A percentile compares a stretch with the other conserved stretches of the same genome.
Evolutionary conservation across 257 asterid genomes (phyloP).

Genomic region (Avicennia marina): DNA sequence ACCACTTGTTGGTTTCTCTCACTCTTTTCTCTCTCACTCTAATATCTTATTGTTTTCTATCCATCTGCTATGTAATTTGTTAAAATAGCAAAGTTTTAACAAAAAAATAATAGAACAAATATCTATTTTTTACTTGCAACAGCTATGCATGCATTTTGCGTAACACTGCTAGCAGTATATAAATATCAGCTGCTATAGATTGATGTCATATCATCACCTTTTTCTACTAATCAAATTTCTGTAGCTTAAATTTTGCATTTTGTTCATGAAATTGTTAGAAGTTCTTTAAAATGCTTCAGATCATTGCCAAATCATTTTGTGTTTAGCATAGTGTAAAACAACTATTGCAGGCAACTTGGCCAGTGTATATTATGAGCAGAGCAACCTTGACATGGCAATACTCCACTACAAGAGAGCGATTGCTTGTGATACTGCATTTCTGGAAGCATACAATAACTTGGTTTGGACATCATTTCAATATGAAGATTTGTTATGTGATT

Average conservation of each 20-base stretch:
- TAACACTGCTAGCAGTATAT: no score
- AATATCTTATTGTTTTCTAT: no score
- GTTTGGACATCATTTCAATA: constrained; percentile 32
- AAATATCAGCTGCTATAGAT: no score
- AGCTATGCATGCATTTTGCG: no score
- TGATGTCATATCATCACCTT: constrained; percentile 7
- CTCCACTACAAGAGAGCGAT: constrained; percentile 87
- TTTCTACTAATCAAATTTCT: not conserved
- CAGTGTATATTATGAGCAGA: constrained; percentile 88
- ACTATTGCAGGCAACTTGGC: constrained; percentile 84
- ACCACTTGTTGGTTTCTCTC: no score
- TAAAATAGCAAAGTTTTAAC: no score
- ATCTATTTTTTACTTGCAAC: no score
- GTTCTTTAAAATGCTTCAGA: not conserved
- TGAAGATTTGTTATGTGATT: not conserved
- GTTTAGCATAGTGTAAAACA: constrained; percentile 16
- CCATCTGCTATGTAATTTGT: no score
- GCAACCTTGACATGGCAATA: constrained; percentile 94
- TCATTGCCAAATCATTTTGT: not conserved
- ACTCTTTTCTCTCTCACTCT: no score
- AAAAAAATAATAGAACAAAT: no score
- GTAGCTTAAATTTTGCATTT: not conserved
- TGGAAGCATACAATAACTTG: constrained; percentile 97
- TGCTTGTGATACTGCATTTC: constrained; percentile 80
- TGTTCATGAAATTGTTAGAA: not conserved